Base-by-base conservation (phyloP, 441 rosid genomes). In the Adansonia madagascariensis region DNA sequence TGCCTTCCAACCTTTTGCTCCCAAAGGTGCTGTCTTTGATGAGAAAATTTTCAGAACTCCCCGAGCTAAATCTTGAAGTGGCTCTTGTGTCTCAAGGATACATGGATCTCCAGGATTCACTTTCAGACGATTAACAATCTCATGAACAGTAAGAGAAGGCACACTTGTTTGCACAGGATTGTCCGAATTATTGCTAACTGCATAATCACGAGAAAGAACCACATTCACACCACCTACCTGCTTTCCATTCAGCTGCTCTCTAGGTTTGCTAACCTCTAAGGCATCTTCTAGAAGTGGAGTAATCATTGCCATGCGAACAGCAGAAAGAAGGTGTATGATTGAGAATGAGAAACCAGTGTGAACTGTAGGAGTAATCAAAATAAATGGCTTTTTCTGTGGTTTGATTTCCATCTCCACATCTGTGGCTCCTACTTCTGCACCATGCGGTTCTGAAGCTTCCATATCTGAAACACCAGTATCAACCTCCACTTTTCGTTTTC, bases 71-170 rank as follows among this genome's bases (percentile, higher is more conserved):
- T 97, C 99, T 80, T 93, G 94, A 78, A 97, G 98, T 9, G 98
- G 98, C 84, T 94, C 99, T 83, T 91, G 99, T 22, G 97, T 92
- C 89, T 94, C 97, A 57, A 94, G 94, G 82, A 97, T 91, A 80
- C 91, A 91, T 73, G 98, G 97, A 86, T 97, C 99, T 73, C 98
- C 96, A 6, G 99, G 99, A 80, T 93, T 94, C 73, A 93, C 91
- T 75, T 84, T 90, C 77, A 94, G 90, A 20, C 97, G 87, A 84
- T 91, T 85, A 77, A 94, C 98, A 88, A 94, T 92, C 87, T 97
- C 98, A 90, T 88, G 97, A 75, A 93, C 88, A 65, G 97, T 89
- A 80, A 89, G 94, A 75, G 91, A 84, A 61, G 92, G 97, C 56
- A 85, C 80, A 85, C 84, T 88, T 72, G 80, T 78, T 78, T 79